Conservation (phyloP, 2,329 filamentous ascomycete species). For the Aspergillus brunneoviolaceus region DNA sequence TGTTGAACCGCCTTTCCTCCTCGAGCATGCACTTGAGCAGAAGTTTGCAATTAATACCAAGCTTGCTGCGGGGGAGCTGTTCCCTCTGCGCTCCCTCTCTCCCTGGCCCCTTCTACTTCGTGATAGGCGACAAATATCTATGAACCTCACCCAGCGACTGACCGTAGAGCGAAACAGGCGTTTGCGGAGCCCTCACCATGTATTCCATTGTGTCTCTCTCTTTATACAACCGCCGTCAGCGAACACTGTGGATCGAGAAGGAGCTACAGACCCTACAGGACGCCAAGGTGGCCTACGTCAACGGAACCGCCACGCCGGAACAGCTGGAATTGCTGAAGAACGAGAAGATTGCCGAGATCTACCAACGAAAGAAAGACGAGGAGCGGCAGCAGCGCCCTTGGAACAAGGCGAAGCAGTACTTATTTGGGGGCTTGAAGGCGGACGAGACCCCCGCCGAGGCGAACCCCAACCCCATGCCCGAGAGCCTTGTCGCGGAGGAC, state of each 20-base stretch:
- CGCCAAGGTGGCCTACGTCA: conserved; percentile 43
- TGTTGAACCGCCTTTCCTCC: conserved; percentile 18
- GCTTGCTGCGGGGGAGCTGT: background rate
- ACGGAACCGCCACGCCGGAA: conserved; percentile 40
- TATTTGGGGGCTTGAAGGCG: conserved; percentile 40
- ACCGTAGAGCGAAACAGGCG: conserved; percentile 42
- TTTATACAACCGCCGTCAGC: conserved; percentile 65
- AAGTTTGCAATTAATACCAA: background rate
- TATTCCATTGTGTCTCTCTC: conserved; percentile 67
- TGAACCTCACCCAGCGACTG: background rate
- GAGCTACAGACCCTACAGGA: conserved; percentile 44
- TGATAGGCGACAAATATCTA: too few species aligned
- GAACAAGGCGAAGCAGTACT: conserved; percentile 39
- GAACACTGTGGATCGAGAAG: conserved; percentile 59
- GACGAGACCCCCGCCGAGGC: conserved; percentile 28
- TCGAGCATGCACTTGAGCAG: background rate
- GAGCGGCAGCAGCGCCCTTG: conserved; percentile 39
- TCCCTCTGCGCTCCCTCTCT: too few species aligned
- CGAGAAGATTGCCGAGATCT: conserved; percentile 45
- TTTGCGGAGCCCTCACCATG: conserved; percentile 60
- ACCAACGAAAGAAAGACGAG: conserved; percentile 41
- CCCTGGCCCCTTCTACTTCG: too few species aligned
- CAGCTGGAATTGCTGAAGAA: conserved; percentile 47
- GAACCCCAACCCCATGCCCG: conserved; percentile 3
- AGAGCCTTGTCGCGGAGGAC: conserved; percentile 10